Evolutionary conservation across 192 early-diverging fungal genomes (phyloP), one percentile per base, ranked within the genome.

Genomic region (Podila epicladia): DNA sequence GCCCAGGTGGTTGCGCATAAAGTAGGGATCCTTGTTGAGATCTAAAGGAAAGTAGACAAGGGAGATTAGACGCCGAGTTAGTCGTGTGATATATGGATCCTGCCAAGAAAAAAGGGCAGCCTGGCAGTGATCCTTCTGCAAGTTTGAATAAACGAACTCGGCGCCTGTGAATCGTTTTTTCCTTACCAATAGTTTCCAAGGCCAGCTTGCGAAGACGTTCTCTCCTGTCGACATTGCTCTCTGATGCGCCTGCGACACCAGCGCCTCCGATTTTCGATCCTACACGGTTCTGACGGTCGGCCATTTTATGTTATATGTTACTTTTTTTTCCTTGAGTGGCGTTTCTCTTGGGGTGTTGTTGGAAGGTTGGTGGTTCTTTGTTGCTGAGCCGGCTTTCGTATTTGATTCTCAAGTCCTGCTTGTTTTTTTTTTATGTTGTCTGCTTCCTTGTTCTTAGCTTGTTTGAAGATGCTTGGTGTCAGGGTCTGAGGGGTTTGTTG

Each of bases 141-240:
- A 15, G 41, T 6, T 4, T 37, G 15, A 11, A 1, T 45, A 1
- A 45, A 45, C 15, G 41, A 15, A 45, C 11, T 45, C 15, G 13
- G 15, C 35, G 35, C 35, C 35, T 9, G 9, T 37, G 15, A 45
- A 45, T 17, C 4, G 12, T 2, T 45, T 45, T 17, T 24, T 60
- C 31, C 13, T 60, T 79, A 85, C 97, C 97, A 69, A 99, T 97
- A 5, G 96, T 97, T 71, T 99, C 97, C 45, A 99, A 82, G 5
- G 97, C 97, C 24, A 99, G 91, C 71, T 95, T 95, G 55, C 96
- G 94, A 58, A 97, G 94, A 69, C 97, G 93, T 70, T 99, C 97
- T 55, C 97, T 91, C 22, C 97, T 90, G 78, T 96, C 95, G 6
- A 97, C 94, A 82, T 98, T 97, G 32, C 89, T 87, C 75, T 99